Conservation (phyloP, 768 basidiomycete genomes). For the Nidularia pulvinata region DNA sequence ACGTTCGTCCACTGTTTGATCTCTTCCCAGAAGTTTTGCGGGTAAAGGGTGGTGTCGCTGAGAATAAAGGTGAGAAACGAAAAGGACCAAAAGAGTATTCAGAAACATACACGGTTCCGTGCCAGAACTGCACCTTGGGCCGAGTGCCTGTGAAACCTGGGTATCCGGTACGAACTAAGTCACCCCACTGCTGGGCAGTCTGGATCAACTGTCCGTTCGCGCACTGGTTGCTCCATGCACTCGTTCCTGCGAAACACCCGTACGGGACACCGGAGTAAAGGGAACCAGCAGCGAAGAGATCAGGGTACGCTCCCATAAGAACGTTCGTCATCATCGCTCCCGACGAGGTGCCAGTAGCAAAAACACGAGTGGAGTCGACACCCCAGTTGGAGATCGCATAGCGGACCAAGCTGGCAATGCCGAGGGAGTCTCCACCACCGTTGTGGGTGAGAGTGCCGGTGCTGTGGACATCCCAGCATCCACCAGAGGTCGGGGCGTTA, state of each 20-base stretch:
- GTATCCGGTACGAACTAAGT: conserved; percentile 42
- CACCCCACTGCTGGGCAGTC: conserved; percentile 50
- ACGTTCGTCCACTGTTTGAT: conserved; percentile 61
- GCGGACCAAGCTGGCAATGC: conserved; percentile 43
- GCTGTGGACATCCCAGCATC: conserved; percentile 55
- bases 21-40: conserved; percentile 50
- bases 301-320: conserved; percentile 51
- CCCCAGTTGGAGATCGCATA: conserved; percentile 47
- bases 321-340: conserved; percentile 67
- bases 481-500: conserved; percentile 36
- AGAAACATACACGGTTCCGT: conserved; percentile 41
- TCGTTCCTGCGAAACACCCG: conserved; percentile 51
- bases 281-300: conserved; percentile 45
- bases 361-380: conserved; percentile 44
- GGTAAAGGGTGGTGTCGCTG: conserved; percentile 50
- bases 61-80: background rate
- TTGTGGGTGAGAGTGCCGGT: conserved; percentile 53
- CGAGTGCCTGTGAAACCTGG: conserved; percentile 51
- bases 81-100: conserved; percentile 5
- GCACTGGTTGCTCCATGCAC: conserved; percentile 47
- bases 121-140: conserved; percentile 56
- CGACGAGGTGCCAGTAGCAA: conserved; percentile 49
- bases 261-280: conserved; percentile 45
- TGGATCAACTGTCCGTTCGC: conserved; percentile 38
- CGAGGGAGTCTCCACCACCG: conserved; percentile 53